A percentile compares a stretch with the other conserved stretches of the same genome.
phyloP scores from a whole-genome alignment of 495 filamentous ascomycete genomes.

The Hypoxylon perforatum region DNA sequence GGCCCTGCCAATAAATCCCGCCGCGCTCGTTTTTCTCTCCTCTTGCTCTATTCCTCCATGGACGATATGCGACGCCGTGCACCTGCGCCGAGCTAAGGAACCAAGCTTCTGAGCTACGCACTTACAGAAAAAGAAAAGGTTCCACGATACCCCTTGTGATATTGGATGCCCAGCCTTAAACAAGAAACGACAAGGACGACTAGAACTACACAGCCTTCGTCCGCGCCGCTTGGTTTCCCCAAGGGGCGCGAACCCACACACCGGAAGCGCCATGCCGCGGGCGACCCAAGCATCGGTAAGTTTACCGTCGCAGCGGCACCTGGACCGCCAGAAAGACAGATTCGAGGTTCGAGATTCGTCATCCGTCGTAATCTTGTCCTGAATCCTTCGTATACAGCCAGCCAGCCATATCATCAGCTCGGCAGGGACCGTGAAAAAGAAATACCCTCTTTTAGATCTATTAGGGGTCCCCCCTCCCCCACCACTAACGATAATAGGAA shows the following conservation, averaged over 20 bases:
- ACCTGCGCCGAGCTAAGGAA: neutral
- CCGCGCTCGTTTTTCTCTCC: constrained; percentile 36
- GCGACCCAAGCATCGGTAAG: neutral
- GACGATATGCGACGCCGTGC: neutral
- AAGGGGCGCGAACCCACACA: neutral
- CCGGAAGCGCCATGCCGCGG: neutral
- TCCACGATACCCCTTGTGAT: no score
- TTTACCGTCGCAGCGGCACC: neutral
- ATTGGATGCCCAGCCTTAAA: no score
- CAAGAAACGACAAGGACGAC: no score
- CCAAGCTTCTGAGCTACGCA: no score
- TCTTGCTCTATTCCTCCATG: neutral
- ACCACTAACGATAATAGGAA: constrained; percentile 11
- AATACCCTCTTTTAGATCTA: no score
- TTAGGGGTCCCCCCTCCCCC: no score
- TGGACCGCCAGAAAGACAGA: neutral
- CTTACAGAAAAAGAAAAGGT: no score
- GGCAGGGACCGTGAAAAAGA: neutral
- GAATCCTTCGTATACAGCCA: neutral
- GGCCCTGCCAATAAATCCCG: neutral
- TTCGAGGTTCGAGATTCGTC: no score
- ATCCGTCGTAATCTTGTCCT: neutral
- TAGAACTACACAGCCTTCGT: no score
- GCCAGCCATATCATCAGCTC: neutral
- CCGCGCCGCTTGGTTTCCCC: neutral